Evolutionary conservation across 208 protist genomes (phyloP).

Genomic region (Trypanosoma grayi): DNA sequence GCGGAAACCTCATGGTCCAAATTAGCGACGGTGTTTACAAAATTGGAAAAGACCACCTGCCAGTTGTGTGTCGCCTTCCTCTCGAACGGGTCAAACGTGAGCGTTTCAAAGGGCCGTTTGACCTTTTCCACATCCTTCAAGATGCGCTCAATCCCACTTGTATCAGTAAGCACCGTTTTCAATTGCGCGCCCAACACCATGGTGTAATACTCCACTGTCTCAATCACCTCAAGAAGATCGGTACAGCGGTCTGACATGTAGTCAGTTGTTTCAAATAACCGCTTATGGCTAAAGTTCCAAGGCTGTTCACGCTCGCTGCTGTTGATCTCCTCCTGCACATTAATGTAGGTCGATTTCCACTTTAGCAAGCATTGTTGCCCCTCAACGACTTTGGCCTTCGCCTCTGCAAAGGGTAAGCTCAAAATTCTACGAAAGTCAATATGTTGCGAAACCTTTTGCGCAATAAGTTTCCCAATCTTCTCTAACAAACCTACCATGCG

Average conservation of each 20-base stretch:
- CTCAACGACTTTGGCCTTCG: slow-evolving; percentile 82
- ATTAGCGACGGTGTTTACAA: slow-evolving; percentile 89
- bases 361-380: slow-evolving; percentile 93
- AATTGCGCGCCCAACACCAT: slow-evolving; percentile 96
- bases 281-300: slow-evolving; percentile 98
- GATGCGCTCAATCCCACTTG: slow-evolving; percentile 95
- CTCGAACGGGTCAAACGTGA: slow-evolving; percentile 97
- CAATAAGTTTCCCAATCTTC: slow-evolving; percentile 96
- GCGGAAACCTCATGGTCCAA: slow-evolving; percentile 93
- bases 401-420: slow-evolving; percentile 66
- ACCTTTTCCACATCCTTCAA: slow-evolving; percentile 93
- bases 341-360: slow-evolving; percentile 93
- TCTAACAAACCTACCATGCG: slow-evolving; percentile 97
- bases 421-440: slow-evolving; percentile 93
- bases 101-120: slow-evolving; percentile 93
- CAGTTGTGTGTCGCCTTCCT: slow-evolving; percentile 87
- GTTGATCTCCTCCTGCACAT: slow-evolving; percentile 96
- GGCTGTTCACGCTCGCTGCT: slow-evolving; percentile 91
- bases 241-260: slow-evolving; percentile 97
- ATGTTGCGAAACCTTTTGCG: slow-evolving; percentile 92
- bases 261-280: slow-evolving; percentile 96
- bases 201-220: slow-evolving; percentile 96
- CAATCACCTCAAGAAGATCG: slow-evolving; percentile 93
- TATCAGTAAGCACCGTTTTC: slow-evolving; percentile 96
- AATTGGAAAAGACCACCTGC: slow-evolving; percentile 91